A percentile compares a stretch with the other conserved stretches of the same genome.
These are phyloP conservation scores for Hypoxylon sp. DNA, from an alignment of 2,329 filamentous ascomycete species.

Conservation along the genomic window DNA sequence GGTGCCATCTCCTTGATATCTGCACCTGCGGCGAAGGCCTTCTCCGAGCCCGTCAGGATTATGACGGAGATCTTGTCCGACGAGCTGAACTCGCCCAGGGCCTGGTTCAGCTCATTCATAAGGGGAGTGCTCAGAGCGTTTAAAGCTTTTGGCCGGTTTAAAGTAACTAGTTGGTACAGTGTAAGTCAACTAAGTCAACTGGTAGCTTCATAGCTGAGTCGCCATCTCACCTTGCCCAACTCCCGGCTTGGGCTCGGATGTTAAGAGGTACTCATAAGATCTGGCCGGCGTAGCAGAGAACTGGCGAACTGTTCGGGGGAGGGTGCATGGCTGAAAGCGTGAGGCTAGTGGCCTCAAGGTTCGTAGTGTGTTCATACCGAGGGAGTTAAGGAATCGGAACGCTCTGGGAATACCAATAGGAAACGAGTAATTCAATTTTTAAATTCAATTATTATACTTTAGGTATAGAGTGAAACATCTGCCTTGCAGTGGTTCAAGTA, in stretches of 20 bases:
- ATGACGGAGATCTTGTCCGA: constrained; percentile 79
- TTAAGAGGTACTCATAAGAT: constrained; percentile 83
- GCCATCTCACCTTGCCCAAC: constrained; percentile 80
- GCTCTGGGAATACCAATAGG: constrained; percentile 13
- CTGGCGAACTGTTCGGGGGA: constrained; percentile 66
- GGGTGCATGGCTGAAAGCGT: constrained; percentile 67
- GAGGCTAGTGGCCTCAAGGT: constrained; percentile 71
- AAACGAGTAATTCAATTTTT: constrained; percentile 9
- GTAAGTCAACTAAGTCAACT: constrained; percentile 18
- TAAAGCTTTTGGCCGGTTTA: constrained; percentile 94
- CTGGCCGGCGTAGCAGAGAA: constrained; percentile 61
- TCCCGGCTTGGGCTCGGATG: constrained; percentile 85
- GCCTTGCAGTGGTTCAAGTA: neutral
- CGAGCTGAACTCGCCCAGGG: constrained; percentile 76
- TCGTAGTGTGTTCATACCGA: constrained; percentile 65
- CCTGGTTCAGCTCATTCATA: constrained; percentile 88
- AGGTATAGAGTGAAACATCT: neutral
- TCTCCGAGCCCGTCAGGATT: constrained; percentile 87
- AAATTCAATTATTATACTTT: constrained; percentile 4
- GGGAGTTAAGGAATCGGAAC: constrained; percentile 22
- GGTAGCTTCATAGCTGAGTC: constrained; percentile 6
- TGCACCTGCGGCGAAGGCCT: constrained; percentile 93
- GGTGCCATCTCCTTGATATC: constrained; percentile 99
- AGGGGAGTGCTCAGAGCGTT: constrained; percentile 94
- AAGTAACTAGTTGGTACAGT: constrained; percentile 72